Conservation (phyloP, 768 basidiomycete species). For the Lactifluus pinguis region DNA sequence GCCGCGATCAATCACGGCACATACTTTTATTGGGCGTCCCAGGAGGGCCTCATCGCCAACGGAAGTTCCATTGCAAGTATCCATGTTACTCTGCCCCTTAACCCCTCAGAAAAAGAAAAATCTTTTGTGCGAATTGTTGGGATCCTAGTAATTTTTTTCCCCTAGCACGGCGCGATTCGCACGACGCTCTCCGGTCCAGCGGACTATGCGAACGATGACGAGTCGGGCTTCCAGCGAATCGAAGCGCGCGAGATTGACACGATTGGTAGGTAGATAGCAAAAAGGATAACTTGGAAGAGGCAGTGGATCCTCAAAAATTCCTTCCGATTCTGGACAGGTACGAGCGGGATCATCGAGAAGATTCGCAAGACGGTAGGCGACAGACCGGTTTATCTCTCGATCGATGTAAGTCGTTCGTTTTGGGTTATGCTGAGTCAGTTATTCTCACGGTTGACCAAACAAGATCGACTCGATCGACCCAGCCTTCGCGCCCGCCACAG, state of each 20-base stretch:
- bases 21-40: constrained; percentile 84
- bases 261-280: constrained; percentile 38
- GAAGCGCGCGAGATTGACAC: constrained; percentile 81
- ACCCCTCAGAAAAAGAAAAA: constrained; percentile 9
- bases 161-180: constrained; percentile 77
- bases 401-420: constrained; percentile 39
- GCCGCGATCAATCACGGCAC: constrained; percentile 81
- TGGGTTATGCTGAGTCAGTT: not conserved
- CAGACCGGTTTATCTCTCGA: constrained; percentile 69
- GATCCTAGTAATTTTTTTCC: constrained; percentile 62
- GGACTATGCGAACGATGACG: constrained; percentile 72
- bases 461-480: constrained; percentile 78
- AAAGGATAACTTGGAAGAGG: no score
- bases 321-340: no score
- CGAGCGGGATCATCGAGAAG: constrained; percentile 67
- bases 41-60: constrained; percentile 72
- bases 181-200: constrained; percentile 71
- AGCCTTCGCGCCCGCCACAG: constrained; percentile 74
- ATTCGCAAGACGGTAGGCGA: constrained; percentile 72
- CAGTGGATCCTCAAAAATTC: not conserved
- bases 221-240: constrained; percentile 72
- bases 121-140: constrained; percentile 32
- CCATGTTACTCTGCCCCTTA: constrained; percentile 16
- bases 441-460: not conserved
- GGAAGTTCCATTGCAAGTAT: constrained; percentile 79